Percentiles rank a stretch among this genome's conserved stretches.
Evolutionary conservation across 345 rosid genomes (phyloP).

Genomic region (Aegle marmelos): DNA sequence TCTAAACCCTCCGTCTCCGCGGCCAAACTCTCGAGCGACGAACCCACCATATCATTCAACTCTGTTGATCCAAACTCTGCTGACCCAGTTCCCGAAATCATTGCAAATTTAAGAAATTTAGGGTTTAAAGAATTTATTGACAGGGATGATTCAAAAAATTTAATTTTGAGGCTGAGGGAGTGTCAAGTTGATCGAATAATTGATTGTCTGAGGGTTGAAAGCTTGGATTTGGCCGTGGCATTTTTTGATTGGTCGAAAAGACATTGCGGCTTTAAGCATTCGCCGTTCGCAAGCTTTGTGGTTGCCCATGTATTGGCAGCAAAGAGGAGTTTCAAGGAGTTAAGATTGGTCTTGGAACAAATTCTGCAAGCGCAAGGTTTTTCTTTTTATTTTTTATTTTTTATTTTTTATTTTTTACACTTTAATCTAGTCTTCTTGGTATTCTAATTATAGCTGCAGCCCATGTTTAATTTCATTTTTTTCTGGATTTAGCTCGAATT

Average conservation of each 20-base stretch:
- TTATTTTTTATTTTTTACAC: background rate
- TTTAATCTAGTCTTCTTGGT: background rate
- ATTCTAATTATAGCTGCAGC: background rate
- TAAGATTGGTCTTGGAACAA: constrained; percentile 45
- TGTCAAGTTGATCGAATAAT: constrained; percentile 50
- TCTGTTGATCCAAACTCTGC: background rate
- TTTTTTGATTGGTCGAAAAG: constrained; percentile 54
- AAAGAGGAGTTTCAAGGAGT: constrained; percentile 47
- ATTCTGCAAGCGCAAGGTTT: constrained; percentile 62
- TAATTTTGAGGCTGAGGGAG: constrained; percentile 37
- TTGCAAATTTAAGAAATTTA: constrained; percentile 35
- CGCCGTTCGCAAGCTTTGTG: constrained; percentile 41
- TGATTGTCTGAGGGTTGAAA: constrained; percentile 33
- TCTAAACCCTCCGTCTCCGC: constrained; percentile 35
- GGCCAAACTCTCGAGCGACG: constrained; percentile 30
- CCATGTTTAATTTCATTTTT: background rate
- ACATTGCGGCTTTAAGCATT: constrained; percentile 54
- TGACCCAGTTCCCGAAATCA: constrained; percentile 40
- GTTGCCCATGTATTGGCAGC: constrained; percentile 55
- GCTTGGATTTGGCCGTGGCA: constrained; percentile 44
- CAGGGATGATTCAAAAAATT: constrained; percentile 30
- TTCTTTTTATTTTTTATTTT: background rate
- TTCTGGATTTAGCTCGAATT: background rate
- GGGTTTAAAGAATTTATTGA: constrained; percentile 46
- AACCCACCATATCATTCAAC: constrained; percentile 2